Conservation (phyloP, 75 land plant species). For the Isoetes taiwanensis region DNA sequence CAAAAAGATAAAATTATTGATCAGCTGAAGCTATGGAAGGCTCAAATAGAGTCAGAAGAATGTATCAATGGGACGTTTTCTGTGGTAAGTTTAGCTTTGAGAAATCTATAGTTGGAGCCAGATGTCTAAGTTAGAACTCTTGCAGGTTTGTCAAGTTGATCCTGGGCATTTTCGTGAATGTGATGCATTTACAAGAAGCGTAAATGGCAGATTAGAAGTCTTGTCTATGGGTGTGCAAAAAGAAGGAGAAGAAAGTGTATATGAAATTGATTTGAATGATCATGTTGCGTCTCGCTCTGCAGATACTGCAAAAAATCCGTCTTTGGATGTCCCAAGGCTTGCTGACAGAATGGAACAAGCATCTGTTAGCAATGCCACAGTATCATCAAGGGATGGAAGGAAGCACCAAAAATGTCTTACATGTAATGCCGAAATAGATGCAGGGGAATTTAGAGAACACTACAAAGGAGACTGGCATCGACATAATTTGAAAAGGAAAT, state of each 20-base stretch:
- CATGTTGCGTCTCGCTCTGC: slow-evolving; percentile 5
- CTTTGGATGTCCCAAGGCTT: slow-evolving; percentile 25
- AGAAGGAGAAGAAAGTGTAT: slow-evolving; percentile 56
- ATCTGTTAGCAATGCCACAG: not conserved
- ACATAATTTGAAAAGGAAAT: slow-evolving; percentile 82
- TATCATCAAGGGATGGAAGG: slow-evolving; percentile 4
- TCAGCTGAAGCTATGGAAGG: slow-evolving; percentile 47
- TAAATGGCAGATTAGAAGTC: slow-evolving; percentile 69
- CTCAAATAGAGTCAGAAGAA: slow-evolving; percentile 47
- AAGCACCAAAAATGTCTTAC: slow-evolving; percentile 72
- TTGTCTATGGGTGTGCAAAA: slow-evolving; percentile 62
- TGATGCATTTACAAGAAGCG: slow-evolving; percentile 46
- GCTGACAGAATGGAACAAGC: too few species aligned
- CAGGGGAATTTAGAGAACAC: slow-evolving; percentile 72
- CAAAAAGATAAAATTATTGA: slow-evolving; percentile 32
- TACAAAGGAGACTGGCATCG: slow-evolving; percentile 97
- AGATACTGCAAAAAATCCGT: slow-evolving; percentile 13
- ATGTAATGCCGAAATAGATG: slow-evolving; percentile 72
- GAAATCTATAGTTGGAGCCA: too few species aligned
- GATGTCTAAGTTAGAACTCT: not conserved
- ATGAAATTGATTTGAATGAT: slow-evolving; percentile 14
- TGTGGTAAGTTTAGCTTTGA: slow-evolving; percentile 47
- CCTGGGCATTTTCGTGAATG: slow-evolving; percentile 85
- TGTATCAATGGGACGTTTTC: slow-evolving; percentile 37
- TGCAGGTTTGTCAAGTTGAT: slow-evolving; percentile 79